Base-by-base conservation (phyloP, 2,329 filamentous ascomycete species). In the Trichoderma harzianum region DNA sequence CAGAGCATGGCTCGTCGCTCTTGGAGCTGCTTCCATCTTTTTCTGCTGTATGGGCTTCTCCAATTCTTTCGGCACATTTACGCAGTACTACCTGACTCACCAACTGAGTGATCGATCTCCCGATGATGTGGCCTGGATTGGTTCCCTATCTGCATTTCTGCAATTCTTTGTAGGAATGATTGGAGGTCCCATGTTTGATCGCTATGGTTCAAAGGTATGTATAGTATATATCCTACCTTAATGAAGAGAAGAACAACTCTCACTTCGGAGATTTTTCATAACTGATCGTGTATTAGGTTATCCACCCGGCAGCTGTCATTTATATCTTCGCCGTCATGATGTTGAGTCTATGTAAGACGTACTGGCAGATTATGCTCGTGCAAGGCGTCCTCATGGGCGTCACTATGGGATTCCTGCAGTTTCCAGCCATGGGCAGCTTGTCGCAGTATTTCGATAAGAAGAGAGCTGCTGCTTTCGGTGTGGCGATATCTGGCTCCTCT, bases 351-450 rank as follows among this genome's bases (percentile, higher is more conserved):
- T 86, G 84, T 74, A 81, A 76, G 5, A 69, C 80, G 36, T 88
- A 87, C 73, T 88, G 82, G 79, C 86, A 88, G 7, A 81, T 87
- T 75, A 84, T 88, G 79, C 83, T 88, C 10, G 80, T 81, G 0
- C 86, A 88, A 69, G 85, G 83, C 2, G 74, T 87, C 1, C 75
- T 87, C 2, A 77, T 82, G 51, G 86, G 86, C 1, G 60, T 79
- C 0, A 74, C 77, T 4, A 83, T 81, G 74, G 83, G 82, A 0
- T 77, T 87, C 5, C 75, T 86, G 7, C 78, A 81, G 18, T 78
- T 85, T 0, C 85, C 87, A 0, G 81, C 84, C 0, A 78, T 87
- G 34, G 82, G 84, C 0, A 80, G 83, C 0, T 79, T 86, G 0
- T 81, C 82, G 3, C 84, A 85, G 26, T 85, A 82, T 73, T 88